Conservation (phyloP, 495 filamentous ascomycete genomes). For the Thozetella sp. region DNA sequence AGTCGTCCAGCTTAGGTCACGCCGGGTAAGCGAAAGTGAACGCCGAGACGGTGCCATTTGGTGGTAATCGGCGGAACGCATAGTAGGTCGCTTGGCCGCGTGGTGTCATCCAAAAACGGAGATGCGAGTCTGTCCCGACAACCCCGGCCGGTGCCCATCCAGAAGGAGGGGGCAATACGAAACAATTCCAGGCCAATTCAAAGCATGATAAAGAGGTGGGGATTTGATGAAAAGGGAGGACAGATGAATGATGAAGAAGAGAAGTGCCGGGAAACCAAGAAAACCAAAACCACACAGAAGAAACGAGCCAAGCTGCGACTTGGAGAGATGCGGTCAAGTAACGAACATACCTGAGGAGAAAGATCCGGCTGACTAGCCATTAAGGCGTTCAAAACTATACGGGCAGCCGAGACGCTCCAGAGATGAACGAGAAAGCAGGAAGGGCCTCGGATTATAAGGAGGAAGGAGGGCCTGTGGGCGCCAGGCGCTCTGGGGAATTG, state of each 20-base stretch:
- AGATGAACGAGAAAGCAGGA: constrained; percentile 3
- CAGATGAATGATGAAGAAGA: constrained; percentile 1
- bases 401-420: too few relatives aligned
- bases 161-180: neutral
- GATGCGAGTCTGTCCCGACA: constrained; percentile 15
- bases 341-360: too few relatives aligned
- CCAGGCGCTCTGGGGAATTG: too few relatives aligned
- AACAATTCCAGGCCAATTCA: constrained; percentile 1
- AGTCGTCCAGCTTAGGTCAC: too few relatives aligned
- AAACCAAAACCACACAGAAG: neutral
- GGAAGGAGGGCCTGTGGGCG: too few relatives aligned
- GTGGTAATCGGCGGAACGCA: constrained; percentile 16
- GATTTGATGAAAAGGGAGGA: constrained; percentile 2
- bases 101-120: constrained; percentile 16
- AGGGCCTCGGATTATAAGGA: too few relatives aligned
- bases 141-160: constrained; percentile 3
- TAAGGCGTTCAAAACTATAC: too few relatives aligned
- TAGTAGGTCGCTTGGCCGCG: constrained; percentile 11
- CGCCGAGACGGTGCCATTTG: constrained; percentile 12
- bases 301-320: too few relatives aligned
- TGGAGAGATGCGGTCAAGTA: too few relatives aligned
- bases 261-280: neutral
- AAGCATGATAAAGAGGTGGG: constrained; percentile 8
- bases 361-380: too few relatives aligned
- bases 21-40: too few relatives aligned